These are phyloP conservation scores for Cyclospora cayetanensis DNA, from an alignment of 169 alveolate genomes.

Conservation along the genomic window DNA sequence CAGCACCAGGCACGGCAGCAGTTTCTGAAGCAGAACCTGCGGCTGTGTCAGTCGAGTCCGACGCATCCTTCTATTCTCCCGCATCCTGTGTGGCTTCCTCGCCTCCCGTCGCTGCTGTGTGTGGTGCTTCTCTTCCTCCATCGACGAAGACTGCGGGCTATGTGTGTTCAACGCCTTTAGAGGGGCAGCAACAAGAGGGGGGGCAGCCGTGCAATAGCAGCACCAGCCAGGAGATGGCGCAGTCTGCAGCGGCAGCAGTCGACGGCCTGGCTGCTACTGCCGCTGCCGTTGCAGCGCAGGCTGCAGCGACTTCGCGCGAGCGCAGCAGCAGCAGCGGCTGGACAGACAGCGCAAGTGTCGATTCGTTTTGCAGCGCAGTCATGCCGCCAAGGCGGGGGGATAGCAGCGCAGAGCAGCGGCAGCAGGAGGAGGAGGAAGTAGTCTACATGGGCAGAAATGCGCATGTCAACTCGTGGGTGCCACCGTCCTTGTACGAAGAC, in stretches of 20 bases:
- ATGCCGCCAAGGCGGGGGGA: slow-evolving; percentile 35
- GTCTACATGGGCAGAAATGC: slow-evolving; percentile 8
- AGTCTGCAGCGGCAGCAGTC: slow-evolving; percentile 57
- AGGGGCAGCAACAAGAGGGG: slow-evolving; percentile 19
- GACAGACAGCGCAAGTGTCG: slow-evolving; percentile 54
- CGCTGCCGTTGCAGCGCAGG: slow-evolving; percentile 29
- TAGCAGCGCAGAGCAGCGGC: background rate
- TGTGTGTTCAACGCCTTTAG: background rate
- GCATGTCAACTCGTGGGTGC: slow-evolving; percentile 6
- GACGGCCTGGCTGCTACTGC: background rate
- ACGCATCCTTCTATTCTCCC: background rate
- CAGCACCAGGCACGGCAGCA: background rate
- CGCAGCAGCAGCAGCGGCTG: slow-evolving; percentile 56
- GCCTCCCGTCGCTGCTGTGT: background rate
- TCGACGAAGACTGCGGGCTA: slow-evolving; percentile 30
- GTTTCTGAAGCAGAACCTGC: background rate
- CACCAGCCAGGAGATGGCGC: slow-evolving; percentile 58
- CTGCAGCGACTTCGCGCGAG: slow-evolving; percentile 45
- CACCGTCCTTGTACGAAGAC: slow-evolving; percentile 18
- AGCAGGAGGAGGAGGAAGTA: background rate
- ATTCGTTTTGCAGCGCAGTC: slow-evolving; percentile 25
- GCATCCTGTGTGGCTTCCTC: background rate
- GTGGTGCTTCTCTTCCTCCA: slow-evolving; percentile 18
- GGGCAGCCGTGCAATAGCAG: slow-evolving; percentile 17
- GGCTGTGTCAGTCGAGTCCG: background rate